phyloP scores from a whole-genome alignment of 2,329 filamentous ascomycete genomes.

The Venturia nashicola region DNA sequence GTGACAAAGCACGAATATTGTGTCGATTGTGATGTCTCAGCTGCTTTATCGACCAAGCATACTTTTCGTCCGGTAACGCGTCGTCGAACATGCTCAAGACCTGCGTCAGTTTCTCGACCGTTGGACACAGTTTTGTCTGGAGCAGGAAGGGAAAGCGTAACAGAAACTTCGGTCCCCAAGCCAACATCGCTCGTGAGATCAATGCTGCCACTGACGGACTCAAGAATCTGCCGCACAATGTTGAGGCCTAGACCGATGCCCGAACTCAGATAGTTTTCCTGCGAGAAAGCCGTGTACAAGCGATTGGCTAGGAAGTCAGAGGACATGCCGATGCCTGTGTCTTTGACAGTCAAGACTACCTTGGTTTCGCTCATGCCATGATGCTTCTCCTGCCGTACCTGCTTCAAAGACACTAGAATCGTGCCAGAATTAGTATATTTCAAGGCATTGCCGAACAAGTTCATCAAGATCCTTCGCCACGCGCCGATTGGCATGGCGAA shows the following conservation, averaged over 20 bases:
- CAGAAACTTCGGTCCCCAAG: slow-evolving; percentile 24
- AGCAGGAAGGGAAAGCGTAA: slow-evolving; percentile 13
- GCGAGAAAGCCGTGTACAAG: slow-evolving; percentile 26
- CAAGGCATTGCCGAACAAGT: slow-evolving; percentile 26
- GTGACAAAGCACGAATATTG: neutral
- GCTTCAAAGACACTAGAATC: slow-evolving; percentile 24
- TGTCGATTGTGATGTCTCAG: neutral
- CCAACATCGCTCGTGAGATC: slow-evolving; percentile 24
- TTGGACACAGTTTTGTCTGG: neutral
- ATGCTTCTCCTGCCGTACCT: slow-evolving; percentile 5
- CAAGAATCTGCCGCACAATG: slow-evolving; percentile 27
- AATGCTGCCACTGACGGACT: slow-evolving; percentile 24
- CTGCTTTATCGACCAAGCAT: neutral
- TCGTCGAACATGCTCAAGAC: neutral
- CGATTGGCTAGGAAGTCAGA: slow-evolving; percentile 25
- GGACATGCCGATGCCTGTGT: slow-evolving; percentile 29
- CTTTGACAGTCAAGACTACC: slow-evolving; percentile 22
- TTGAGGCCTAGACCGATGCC: slow-evolving; percentile 27
- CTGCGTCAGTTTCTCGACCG: neutral
- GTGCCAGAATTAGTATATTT: slow-evolving; percentile 26
- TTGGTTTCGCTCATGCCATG: slow-evolving; percentile 11
- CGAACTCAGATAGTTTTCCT: slow-evolving; percentile 26
- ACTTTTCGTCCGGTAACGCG: neutral
- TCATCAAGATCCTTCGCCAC: slow-evolving; percentile 27
- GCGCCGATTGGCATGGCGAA: slow-evolving; percentile 26